phyloP scores from a whole-genome alignment of 2,329 filamentous ascomycete genomes.

The Sarocladiaceae sp. region DNA sequence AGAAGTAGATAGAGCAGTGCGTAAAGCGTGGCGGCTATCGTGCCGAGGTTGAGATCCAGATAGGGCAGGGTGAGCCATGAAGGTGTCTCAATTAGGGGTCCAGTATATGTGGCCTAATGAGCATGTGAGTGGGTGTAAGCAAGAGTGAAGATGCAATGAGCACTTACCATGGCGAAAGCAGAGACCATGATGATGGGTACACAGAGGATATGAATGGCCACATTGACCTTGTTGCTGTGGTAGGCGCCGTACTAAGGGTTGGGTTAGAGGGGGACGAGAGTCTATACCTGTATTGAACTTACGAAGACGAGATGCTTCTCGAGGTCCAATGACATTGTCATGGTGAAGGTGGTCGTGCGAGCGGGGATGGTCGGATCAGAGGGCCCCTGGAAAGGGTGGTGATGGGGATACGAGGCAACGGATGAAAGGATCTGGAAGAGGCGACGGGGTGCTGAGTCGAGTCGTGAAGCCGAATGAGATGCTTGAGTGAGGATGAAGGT shows the following conservation, averaged over 20 bases:
- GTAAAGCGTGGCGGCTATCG: slow-evolving; percentile 61
- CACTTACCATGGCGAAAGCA: slow-evolving; percentile 62
- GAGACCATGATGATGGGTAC: slow-evolving; percentile 71
- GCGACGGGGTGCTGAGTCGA: too few species aligned
- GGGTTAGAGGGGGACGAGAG: too few species aligned
- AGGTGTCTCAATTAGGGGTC: slow-evolving; percentile 57
- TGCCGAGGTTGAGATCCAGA: slow-evolving; percentile 60
- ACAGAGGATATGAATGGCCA: slow-evolving; percentile 72
- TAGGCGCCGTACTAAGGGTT: slow-evolving; percentile 69
- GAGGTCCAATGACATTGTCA: slow-evolving; percentile 62
- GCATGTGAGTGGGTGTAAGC: slow-evolving; percentile 6
- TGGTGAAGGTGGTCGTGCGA: slow-evolving; percentile 11
- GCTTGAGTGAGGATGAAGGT: too few species aligned
- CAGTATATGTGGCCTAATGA: slow-evolving; percentile 54
- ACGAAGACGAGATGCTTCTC: slow-evolving; percentile 81
- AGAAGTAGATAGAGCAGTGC: slow-evolving; percentile 80
- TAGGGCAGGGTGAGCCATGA: slow-evolving; percentile 62
- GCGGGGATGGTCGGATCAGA: neutral
- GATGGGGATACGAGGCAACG: too few species aligned
- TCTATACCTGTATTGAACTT: too few species aligned
- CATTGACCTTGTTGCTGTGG: slow-evolving; percentile 71
- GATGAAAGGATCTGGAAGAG: too few species aligned
- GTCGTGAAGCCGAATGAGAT: too few species aligned
- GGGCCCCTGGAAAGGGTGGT: too few species aligned
- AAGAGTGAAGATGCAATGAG: slow-evolving; percentile 1